phyloP scores from a whole-genome alignment of 2,329 filamentous ascomycete species.

The Sphaerulina musiva region DNA sequence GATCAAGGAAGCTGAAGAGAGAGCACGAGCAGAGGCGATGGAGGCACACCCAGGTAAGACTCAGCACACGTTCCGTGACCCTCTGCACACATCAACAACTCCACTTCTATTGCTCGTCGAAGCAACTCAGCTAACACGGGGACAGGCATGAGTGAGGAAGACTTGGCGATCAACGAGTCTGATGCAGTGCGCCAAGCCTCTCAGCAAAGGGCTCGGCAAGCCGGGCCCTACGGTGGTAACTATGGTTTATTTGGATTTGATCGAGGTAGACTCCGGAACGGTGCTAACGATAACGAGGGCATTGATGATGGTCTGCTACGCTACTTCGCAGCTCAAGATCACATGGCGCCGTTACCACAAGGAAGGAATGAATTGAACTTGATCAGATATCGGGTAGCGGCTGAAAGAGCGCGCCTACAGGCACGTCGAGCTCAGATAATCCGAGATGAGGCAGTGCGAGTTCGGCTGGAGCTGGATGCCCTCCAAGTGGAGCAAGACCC shows the following conservation, averaged over 20 bases:
- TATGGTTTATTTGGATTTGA: constrained; percentile 4
- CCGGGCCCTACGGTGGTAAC: neutral
- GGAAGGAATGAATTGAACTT: neutral
- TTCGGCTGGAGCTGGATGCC: neutral
- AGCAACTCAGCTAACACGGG: neutral
- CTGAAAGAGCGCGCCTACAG: neutral
- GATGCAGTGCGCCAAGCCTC: constrained; percentile 32
- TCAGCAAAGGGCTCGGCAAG: constrained; percentile 10
- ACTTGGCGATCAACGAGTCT: constrained; percentile 56
- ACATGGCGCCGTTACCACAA: too few species aligned
- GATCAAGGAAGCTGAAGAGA: constrained; percentile 55
- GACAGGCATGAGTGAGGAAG: constrained; percentile 47
- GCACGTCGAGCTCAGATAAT: neutral
- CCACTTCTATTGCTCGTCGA: neutral
- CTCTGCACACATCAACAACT: neutral
- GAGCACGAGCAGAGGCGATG: constrained; percentile 50
- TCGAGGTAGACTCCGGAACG: constrained; percentile 10
- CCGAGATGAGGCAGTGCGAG: neutral
- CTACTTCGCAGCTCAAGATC: neutral
- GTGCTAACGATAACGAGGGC: constrained; percentile 12
- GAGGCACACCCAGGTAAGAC: constrained; percentile 49
- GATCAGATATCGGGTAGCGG: neutral
- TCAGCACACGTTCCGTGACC: neutral
- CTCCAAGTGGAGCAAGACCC: neutral
- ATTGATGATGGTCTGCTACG: neutral